Conservation (phyloP, 2,329 filamentous ascomycete species). For the Penicillium verrucosum region DNA sequence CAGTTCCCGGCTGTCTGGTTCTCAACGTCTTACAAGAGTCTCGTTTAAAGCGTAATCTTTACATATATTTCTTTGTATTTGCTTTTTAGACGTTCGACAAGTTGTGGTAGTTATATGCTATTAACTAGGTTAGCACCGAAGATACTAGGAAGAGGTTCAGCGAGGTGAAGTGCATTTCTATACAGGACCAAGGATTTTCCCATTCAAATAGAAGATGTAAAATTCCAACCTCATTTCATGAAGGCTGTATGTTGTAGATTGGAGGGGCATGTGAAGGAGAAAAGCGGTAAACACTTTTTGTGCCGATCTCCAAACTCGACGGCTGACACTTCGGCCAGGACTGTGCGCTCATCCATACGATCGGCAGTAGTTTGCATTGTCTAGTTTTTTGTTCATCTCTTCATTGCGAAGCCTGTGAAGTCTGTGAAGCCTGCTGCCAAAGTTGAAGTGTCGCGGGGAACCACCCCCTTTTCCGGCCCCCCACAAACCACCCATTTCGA, state of each 20-base stretch:
- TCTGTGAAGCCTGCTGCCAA: background rate
- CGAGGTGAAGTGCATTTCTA: background rate
- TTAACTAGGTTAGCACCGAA: no score
- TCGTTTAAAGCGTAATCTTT: no score
- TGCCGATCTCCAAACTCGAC: conserved; percentile 19
- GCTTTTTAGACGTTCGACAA: no score
- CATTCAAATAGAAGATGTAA: background rate
- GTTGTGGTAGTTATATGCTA: no score
- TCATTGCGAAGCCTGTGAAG: background rate
- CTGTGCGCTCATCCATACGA: background rate
- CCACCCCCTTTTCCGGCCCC: conserved; percentile 7
- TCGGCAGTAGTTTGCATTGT: background rate
- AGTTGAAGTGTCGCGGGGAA: conserved; percentile 9
- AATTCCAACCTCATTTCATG: background rate
- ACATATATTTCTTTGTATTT: no score
- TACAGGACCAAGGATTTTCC: background rate
- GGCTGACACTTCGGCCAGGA: conserved; percentile 12
- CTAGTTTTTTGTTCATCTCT: background rate
- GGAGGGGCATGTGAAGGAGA: background rate
- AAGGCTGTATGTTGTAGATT: background rate
- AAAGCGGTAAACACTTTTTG: conserved; percentile 14
- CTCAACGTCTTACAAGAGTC: no score
- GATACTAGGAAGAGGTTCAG: no score
- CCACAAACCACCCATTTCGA: background rate
- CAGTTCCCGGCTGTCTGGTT: no score